Percentiles rank a stretch among this genome's conserved stretches.
Conservation (phyloP, 768 basidiomycete species). For the Amanita fuliginea region DNA sequence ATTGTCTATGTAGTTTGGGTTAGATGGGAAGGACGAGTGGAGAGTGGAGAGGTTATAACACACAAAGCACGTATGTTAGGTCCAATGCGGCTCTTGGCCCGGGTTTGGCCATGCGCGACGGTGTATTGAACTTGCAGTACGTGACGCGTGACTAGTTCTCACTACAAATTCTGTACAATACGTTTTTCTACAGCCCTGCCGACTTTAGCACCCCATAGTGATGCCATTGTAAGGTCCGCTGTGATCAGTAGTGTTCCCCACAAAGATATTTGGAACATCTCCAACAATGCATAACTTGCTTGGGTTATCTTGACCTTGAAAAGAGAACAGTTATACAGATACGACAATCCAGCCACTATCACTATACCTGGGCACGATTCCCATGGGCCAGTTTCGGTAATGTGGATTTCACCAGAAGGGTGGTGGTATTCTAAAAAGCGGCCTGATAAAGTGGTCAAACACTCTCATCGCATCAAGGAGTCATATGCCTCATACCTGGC, state of each 20-base stretch:
- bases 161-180: no score
- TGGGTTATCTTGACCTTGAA: neutral
- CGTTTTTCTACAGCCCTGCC: no score
- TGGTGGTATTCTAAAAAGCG: constrained; percentile 34
- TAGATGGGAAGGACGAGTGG: constrained; percentile 1
- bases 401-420: constrained; percentile 29
- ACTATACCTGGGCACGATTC: constrained; percentile 37
- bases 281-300: constrained; percentile 17
- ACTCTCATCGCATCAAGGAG: constrained; percentile 5
- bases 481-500: constrained; percentile 18
- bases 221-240: constrained; percentile 19
- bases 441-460: constrained; percentile 16
- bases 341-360: neutral
- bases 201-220: neutral
- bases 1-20: constrained; percentile 34
- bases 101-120: neutral
- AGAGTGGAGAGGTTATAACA: neutral
- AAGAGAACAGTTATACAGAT: neutral
- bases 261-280: constrained; percentile 39
- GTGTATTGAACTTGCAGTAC: no score
- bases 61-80: neutral
- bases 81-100: neutral
- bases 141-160: no score
- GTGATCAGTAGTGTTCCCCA: constrained; percentile 32
- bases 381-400: constrained; percentile 32